phyloP scores from a whole-genome alignment of 768 basidiomycete species.

The Auriscalpium vulgare region DNA sequence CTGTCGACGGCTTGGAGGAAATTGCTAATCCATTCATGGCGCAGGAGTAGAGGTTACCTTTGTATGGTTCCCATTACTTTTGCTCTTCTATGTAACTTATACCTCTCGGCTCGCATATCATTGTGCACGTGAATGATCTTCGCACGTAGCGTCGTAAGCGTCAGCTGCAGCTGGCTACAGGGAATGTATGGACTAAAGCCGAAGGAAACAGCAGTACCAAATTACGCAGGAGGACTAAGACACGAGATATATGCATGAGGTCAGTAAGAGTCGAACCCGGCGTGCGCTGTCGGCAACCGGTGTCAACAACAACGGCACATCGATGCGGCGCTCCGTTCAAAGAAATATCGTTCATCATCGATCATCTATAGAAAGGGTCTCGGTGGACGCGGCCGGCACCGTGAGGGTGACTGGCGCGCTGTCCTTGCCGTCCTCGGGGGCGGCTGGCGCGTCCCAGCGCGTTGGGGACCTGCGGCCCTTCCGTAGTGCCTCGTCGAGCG shows the following conservation, averaged over 20 bases:
- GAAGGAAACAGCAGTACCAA: not conserved
- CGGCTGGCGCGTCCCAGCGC: not conserved
- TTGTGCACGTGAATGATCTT: not conserved
- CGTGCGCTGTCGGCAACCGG: too few species aligned
- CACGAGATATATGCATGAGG: too few species aligned
- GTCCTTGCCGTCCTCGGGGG: not conserved
- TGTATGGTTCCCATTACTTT: not conserved
- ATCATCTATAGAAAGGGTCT: not conserved
- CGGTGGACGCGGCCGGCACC: not conserved
- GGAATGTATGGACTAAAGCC: not conserved
- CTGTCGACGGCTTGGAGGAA: constrained; percentile 92
- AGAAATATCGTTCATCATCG: not conserved
- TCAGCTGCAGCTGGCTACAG: not conserved
- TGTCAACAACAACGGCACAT: too few species aligned
- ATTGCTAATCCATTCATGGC: constrained; percentile 83
- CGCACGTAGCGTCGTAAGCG: not conserved
- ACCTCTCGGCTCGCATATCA: not conserved
- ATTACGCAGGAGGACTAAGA: not conserved
- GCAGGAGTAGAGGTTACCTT: constrained; percentile 40
- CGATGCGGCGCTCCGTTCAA: not conserved
- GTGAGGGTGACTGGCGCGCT: not conserved
- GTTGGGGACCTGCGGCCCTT: not conserved
- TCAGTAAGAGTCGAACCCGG: too few species aligned
- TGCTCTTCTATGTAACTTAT: not conserved
- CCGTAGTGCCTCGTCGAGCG: not conserved